Percentiles rank a stretch among this genome's conserved stretches.
phyloP scores from a whole-genome alignment of 495 filamentous ascomycete species.

The Bathelium albidoporum region DNA sequence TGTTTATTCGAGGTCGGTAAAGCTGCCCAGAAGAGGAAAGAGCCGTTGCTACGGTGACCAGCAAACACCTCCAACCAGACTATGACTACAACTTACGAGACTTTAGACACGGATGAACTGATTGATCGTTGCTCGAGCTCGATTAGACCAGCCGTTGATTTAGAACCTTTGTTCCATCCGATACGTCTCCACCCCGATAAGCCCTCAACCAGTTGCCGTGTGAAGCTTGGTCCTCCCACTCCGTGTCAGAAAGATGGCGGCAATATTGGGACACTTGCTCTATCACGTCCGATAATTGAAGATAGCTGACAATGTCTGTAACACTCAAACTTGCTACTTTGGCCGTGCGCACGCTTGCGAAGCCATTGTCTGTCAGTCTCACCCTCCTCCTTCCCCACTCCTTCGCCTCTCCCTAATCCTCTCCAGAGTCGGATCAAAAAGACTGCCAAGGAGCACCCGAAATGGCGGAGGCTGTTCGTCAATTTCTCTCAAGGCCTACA shows the following conservation, averaged over 20 bases:
- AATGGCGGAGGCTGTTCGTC: conserved; percentile 67
- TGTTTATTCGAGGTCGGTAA: not conserved
- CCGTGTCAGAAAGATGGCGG: not conserved
- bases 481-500: conserved; percentile 78
- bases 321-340: conserved; percentile 62
- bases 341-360: conserved; percentile 57
- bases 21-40: not conserved
- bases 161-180: too few species aligned
- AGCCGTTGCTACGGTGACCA: not conserved
- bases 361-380: conserved; percentile 56
- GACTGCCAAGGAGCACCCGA: conserved; percentile 88
- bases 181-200: too few species aligned
- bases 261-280: not conserved
- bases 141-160: too few species aligned
- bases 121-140: too few species aligned
- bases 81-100: not conserved
- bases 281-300: not conserved
- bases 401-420: conserved; percentile 6
- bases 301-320: conserved; percentile 40
- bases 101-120: too few species aligned
- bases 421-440: conserved; percentile 80
- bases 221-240: not conserved
- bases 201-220: not conserved
- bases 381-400: conserved; percentile 14
- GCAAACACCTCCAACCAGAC: not conserved